phyloP scores from a whole-genome alignment of 768 basidiomycete genomes.

The Phlegmacium glaucopus region DNA sequence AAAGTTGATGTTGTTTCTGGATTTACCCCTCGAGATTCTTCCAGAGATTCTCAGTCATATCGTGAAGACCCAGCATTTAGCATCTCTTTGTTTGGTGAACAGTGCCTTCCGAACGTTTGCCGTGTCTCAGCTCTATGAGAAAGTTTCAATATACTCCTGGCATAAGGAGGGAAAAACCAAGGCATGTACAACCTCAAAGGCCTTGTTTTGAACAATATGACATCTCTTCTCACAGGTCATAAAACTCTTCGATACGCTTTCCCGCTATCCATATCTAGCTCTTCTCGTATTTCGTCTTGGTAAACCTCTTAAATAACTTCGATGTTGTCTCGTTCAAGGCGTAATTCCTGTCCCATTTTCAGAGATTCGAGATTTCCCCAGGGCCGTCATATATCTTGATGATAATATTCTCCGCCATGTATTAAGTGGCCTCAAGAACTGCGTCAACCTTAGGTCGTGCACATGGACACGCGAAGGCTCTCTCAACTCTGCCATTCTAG shows the following conservation, averaged over 20 bases:
- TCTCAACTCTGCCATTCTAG: slow-evolving; percentile 54
- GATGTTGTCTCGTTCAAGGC: neutral
- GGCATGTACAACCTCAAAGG: slow-evolving; percentile 31
- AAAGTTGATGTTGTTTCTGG: slow-evolving; percentile 37
- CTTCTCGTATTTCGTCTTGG: slow-evolving; percentile 56
- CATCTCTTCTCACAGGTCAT: slow-evolving; percentile 43
- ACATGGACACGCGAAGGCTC: slow-evolving; percentile 83
- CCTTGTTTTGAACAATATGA: neutral
- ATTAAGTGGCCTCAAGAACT: slow-evolving; percentile 53
- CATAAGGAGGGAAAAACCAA: slow-evolving; percentile 60
- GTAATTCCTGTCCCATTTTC: neutral
- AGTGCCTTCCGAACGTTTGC: slow-evolving; percentile 51
- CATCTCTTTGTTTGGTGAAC: slow-evolving; percentile 53
- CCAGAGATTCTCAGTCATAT: slow-evolving; percentile 52
- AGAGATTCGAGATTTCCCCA: slow-evolving; percentile 79
- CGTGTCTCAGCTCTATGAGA: slow-evolving; percentile 49
- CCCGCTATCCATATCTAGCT: slow-evolving; percentile 52
- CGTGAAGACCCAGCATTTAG: slow-evolving; percentile 49
- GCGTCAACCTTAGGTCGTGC: slow-evolving; percentile 56
- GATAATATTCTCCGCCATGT: slow-evolving; percentile 38
- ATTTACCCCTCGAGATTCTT: slow-evolving; percentile 67
- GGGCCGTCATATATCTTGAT: slow-evolving; percentile 33
- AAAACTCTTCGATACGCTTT: slow-evolving; percentile 59
- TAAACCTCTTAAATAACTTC: slow-evolving; percentile 31
- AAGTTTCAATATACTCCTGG: slow-evolving; percentile 67